Percentiles rank a stretch among this genome's conserved stretches.
Evolutionary conservation across 169 alveolate genomes (phyloP).

Genomic region (Hepatocystis sp.): DNA sequence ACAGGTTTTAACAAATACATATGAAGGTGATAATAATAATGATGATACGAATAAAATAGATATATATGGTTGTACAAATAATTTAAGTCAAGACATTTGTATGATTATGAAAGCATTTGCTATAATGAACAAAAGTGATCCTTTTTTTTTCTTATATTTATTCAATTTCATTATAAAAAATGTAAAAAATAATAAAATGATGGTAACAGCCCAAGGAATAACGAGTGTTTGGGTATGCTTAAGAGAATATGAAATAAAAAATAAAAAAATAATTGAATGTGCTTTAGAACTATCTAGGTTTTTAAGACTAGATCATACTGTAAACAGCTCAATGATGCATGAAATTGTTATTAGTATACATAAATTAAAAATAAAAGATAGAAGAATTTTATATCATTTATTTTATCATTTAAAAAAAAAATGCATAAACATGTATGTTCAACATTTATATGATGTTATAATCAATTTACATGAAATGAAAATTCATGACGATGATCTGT

Average conservation of each 20-base stretch:
- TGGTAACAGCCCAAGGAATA: constrained; percentile 81
- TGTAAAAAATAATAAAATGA: constrained; percentile 64
- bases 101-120: constrained; percentile 74
- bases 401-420: constrained; percentile 85
- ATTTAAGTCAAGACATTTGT: constrained; percentile 62
- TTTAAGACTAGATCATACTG: constrained; percentile 86
- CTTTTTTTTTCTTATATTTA: constrained; percentile 69
- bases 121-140: constrained; percentile 67
- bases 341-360: constrained; percentile 79
- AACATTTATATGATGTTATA: constrained; percentile 81
- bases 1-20: constrained; percentile 23
- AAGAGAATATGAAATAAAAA: constrained; percentile 77
- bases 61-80: constrained; percentile 48
- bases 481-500: constrained; percentile 84
- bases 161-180: constrained; percentile 66
- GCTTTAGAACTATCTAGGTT: constrained; percentile 84
- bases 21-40: no score
- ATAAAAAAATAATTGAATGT: constrained; percentile 75
- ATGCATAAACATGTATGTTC: constrained; percentile 83
- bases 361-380: constrained; percentile 78
- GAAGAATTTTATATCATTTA: constrained; percentile 83
- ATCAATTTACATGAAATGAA: constrained; percentile 81
- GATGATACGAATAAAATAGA: constrained; percentile 58
- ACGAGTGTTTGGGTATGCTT: constrained; percentile 86
- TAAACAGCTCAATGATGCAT: constrained; percentile 85